A percentile compares a stretch with the other conserved stretches of the same genome.
Evolutionary conservation across 768 basidiomycete genomes (phyloP).

Genomic region (Leucocoprinus sp.): DNA sequence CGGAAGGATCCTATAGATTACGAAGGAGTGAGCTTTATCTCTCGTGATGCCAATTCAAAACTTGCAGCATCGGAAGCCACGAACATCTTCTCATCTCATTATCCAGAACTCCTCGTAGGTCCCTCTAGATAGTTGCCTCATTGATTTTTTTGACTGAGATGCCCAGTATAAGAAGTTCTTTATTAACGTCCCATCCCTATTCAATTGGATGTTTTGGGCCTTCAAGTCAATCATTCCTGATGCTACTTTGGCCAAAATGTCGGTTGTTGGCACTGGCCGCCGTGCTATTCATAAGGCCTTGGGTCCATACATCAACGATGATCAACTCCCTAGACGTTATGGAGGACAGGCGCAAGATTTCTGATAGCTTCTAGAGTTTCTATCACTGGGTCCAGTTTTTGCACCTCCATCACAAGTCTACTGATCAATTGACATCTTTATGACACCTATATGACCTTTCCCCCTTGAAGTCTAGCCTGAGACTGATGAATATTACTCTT

Average conservation of each 20-base stretch:
- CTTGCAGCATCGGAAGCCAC: constrained; percentile 68
- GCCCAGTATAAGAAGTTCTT: constrained; percentile 71
- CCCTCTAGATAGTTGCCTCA: not conserved
- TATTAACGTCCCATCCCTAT: constrained; percentile 67
- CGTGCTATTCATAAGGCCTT: constrained; percentile 52
- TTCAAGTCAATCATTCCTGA: constrained; percentile 71
- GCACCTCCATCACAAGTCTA: too few relatives aligned
- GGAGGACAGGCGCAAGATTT: constrained; percentile 59
- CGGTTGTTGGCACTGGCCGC: constrained; percentile 62
- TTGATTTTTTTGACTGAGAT: constrained; percentile 18
- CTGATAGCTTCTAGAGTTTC: constrained; percentile 22
- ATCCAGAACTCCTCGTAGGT: constrained; percentile 70
- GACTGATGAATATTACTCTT: too few relatives aligned
- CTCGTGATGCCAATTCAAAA: constrained; percentile 68
- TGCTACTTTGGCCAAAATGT: constrained; percentile 75
- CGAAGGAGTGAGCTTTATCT: constrained; percentile 57
- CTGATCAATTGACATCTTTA: too few relatives aligned
- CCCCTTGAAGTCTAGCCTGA: too few relatives aligned
- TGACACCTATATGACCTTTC: too few relatives aligned
- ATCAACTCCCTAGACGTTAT: constrained; percentile 60
- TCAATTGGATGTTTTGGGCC: constrained; percentile 79
- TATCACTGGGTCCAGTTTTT: not conserved
- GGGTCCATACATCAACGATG: constrained; percentile 42
- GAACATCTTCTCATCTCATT: constrained; percentile 67
- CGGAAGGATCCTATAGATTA: constrained; percentile 44